Percentiles rank a stretch among this genome's conserved stretches.
phyloP scores from a whole-genome alignment of 225 moss, liverwort and hornwort species.

The Marchantia paleacea region DNA sequence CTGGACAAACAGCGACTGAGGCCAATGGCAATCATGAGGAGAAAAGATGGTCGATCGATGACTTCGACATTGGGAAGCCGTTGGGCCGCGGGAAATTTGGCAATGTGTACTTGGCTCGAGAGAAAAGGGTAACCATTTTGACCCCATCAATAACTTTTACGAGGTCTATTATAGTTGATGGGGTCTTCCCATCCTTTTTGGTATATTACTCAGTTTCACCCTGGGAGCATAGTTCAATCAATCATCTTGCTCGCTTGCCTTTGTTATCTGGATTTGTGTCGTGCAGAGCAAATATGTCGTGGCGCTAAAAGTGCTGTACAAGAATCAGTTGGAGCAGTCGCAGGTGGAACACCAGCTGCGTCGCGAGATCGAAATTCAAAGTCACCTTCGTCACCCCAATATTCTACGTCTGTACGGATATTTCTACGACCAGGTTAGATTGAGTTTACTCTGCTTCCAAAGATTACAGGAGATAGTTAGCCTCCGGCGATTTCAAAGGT shows the following conservation, averaged over 20 bases:
- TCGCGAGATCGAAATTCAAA: slow-evolving; percentile 96
- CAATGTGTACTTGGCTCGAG: slow-evolving; percentile 89
- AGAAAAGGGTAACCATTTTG: slow-evolving; percentile 57
- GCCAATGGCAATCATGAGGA: slow-evolving; percentile 41
- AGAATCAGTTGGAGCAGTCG: slow-evolving; percentile 92
- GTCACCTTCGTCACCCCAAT: slow-evolving; percentile 96
- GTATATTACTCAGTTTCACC: neutral
- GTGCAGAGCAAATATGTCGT: slow-evolving; percentile 94
- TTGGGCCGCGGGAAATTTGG: slow-evolving; percentile 93
- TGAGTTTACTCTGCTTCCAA: too few species aligned
- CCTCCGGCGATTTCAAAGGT: too few species aligned
- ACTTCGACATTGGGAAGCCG: slow-evolving; percentile 95
- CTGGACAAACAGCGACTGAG: slow-evolving; percentile 26
- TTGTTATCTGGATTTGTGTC: neutral
- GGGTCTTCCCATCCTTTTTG: neutral
- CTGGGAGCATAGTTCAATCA: too few species aligned
- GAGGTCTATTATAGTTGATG: neutral
- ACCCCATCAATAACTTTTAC: neutral
- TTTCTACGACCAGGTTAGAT: slow-evolving; percentile 75
- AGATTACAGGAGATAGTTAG: too few species aligned
- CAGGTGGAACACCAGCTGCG: slow-evolving; percentile 96
- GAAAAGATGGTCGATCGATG: slow-evolving; percentile 79
- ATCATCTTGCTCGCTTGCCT: neutral
- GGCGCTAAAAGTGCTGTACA: slow-evolving; percentile 86
- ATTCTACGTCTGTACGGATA: slow-evolving; percentile 97